Evolutionary conservation across 345 rosid species (phyloP).

Genomic region (Kandelia obovata): DNA sequence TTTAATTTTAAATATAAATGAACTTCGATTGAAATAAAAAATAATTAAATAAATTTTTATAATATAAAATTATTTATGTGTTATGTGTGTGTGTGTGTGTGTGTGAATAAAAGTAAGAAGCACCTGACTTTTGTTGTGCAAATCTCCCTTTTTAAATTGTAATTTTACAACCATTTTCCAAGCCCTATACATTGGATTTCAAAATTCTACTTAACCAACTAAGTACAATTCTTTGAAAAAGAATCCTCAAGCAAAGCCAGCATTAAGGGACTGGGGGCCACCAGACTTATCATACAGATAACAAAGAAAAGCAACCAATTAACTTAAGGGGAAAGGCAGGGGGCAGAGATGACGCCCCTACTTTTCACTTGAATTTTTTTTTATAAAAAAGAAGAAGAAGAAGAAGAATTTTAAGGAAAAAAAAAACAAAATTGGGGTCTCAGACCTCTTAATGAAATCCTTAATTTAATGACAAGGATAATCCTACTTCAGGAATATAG

Average conservation of each 20-base stretch:
- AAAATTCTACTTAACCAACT: conserved; percentile 28
- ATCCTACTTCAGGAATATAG: conserved; percentile 42
- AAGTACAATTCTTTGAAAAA: conserved; percentile 38
- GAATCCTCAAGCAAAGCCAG: conserved; percentile 31
- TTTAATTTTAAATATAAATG: too few species aligned
- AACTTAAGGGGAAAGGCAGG: too few species aligned
- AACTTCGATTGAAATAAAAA: too few species aligned
- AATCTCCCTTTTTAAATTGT: conserved; percentile 13
- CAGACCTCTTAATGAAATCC: too few species aligned
- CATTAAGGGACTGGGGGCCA: conserved; percentile 48
- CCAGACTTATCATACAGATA: conserved; percentile 22
- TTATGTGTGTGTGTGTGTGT: too few species aligned
- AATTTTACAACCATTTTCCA: conserved; percentile 14
- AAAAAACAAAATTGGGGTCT: too few species aligned
- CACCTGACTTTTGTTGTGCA: not conserved
- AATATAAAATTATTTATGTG: too few species aligned
- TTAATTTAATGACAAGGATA: conserved; percentile 28
- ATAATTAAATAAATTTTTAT: too few species aligned
- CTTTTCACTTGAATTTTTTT: too few species aligned
- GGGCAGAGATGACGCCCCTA: too few species aligned
- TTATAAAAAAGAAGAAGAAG: too few species aligned
- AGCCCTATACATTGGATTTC: conserved; percentile 12
- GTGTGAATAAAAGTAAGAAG: not conserved
- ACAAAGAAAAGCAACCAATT: conserved; percentile 16
- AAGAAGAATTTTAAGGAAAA: too few species aligned